Base-by-base conservation (phyloP, 23 red algal genomes). In the Gracilaria domingensis region DNA sequence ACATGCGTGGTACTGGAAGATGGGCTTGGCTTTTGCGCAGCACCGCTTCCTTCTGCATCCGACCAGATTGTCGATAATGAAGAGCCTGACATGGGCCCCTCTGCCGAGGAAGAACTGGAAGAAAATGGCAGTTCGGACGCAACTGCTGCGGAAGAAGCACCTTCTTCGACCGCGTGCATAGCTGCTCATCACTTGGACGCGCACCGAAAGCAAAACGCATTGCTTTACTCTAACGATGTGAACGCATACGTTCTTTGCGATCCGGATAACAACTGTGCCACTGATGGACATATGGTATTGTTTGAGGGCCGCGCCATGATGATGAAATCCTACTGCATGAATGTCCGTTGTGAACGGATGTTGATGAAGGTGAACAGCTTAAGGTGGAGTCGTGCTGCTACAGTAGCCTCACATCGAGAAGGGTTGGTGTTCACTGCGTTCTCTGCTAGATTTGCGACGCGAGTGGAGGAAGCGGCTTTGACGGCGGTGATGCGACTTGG, bases 241-340 rank as follows among this genome's bases (percentile, higher is more conserved):
- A 1, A 4, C 3, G 66, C 85, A 12, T 37, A 44, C 11, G 72
- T 88, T 29, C 69, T 88, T 28, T 88, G 85, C 49, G 85, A 88
- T 69, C 48, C n/a, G 69, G 55, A 88, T 14, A 65, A 57, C 4
- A 88, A 65, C 36, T 88, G 85, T 26, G 85, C 85, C 29, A 88
- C 85, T 57, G n/a, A 21, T 5, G 70, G 85, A 4, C 85, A 88
- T 30, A 66, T 88, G 33, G 85, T 88, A 26, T 12, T 76, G 7
- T 88, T 55, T 69, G 47, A 69, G 1, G 85, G 56, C 21, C 47
- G 48, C 38, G 34, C 72, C 45, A 88, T 88, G 85, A 73, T 64
- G 70, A 88, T 88, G 85, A 51, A 65, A 0, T 40, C 70, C 1
- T 88, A 88, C n/a, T 88, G 85, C 47, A 26, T 8, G 12, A 34